Conservation (phyloP, 139 green algal genomes). For the Chlamydomonas asymmetrica region DNA sequence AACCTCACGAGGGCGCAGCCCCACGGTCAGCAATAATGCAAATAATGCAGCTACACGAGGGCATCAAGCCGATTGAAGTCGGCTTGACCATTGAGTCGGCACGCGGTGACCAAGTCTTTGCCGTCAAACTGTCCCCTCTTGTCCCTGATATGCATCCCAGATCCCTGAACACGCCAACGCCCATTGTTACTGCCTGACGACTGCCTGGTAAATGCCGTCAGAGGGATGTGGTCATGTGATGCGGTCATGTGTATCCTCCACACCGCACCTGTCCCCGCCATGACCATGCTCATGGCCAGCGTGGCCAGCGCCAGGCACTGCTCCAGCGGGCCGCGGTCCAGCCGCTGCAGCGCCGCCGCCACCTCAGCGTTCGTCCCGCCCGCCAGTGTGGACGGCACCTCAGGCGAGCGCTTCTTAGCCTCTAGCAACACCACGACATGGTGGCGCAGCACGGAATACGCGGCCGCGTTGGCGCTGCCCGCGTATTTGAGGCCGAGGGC, state of each 20-base stretch:
- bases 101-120: too few species aligned
- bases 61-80: too few species aligned
- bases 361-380: neutral
- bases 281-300: slow-evolving; percentile 83
- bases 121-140: too few species aligned
- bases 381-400: slow-evolving; percentile 38
- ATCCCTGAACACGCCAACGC: too few species aligned
- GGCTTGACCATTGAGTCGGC: too few species aligned
- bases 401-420: slow-evolving; percentile 62
- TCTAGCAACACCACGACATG: slow-evolving; percentile 69
- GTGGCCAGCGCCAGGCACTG: slow-evolving; percentile 54
- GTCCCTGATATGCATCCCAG: too few species aligned
- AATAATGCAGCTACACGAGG: too few species aligned
- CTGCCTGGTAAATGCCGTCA: neutral
- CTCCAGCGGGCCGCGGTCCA: slow-evolving; percentile 65
- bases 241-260: neutral
- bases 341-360: slow-evolving; percentile 11
- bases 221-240: neutral
- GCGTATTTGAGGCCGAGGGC: slow-evolving; percentile 87
- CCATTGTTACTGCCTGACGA: too few species aligned
- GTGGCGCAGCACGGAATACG: slow-evolving; percentile 56
- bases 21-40: too few species aligned
- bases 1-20: too few species aligned
- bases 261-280: slow-evolving; percentile 91
- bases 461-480: slow-evolving; percentile 53